Base-by-base conservation (phyloP, 352 stramenopile species). In the Phytophthora agathidicida region DNA sequence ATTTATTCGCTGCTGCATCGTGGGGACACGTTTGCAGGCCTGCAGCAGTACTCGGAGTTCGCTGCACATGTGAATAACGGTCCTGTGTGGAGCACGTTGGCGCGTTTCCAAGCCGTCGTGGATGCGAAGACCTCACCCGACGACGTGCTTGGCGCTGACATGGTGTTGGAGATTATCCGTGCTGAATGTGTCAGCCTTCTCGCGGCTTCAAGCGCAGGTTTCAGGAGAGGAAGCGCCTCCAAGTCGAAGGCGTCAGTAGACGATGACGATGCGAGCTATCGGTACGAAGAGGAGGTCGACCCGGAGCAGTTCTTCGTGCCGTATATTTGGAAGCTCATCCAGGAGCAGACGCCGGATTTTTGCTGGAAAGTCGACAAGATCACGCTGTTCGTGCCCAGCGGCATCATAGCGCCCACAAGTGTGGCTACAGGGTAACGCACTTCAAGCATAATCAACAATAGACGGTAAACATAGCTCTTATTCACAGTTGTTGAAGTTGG, bases 1-100 rank as follows among this genome's bases (percentile, higher is more conserved):
- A 93, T 94, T 85, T 94, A 92, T 86, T 86, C 83, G 24, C 58
- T 94, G 9, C 44, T 94, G 24, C 87, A 94, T 49, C 78, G 77
- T 17, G 74, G 77, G 4, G 72, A 84, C 16, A 84, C 80, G 17
- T 89, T 94, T 39, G 28, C 57, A 8, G 56, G 44, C 11, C 54
- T 94, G 55, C 69, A 89, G 30, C 53, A 67, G 20, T 80, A 91
- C 38, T 74, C 79, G 0, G 80, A 88, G 47, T 83, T 93, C 26
- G 52, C 73, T 7, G 61, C 73, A 33, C 75, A 86, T 5, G 75
- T 90, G 20, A 68, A 89, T 44, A 86, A 88, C 19, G 71, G 75
- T 3, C 77, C 71, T 0, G 68, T 93, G 7, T 89, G 80, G 81
- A 84, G 48, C 52, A 85, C 82, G 11, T 58, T 94, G 38, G 69